Percentiles rank a stretch among this genome's conserved stretches.
Conservation (phyloP, 768 basidiomycete genomes). For the Inosperma sp. region DNA sequence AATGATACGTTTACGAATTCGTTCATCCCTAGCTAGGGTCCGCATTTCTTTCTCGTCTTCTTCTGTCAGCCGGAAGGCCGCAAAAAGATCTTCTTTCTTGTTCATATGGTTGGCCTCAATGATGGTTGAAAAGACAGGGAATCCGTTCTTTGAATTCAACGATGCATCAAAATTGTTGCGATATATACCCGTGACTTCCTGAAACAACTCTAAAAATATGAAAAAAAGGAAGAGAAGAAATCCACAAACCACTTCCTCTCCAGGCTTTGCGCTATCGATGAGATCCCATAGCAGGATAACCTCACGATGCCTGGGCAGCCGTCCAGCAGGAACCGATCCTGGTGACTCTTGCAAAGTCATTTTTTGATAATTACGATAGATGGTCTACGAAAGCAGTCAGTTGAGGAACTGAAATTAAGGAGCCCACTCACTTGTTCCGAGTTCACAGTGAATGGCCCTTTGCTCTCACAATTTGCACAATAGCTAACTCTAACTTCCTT, state of each 20-base stretch:
- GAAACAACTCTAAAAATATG: slow-evolving; percentile 5
- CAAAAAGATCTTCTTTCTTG: slow-evolving; percentile 98
- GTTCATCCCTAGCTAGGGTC: slow-evolving; percentile 79
- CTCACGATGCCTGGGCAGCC: slow-evolving; percentile 93
- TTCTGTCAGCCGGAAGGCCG: slow-evolving; percentile 95
- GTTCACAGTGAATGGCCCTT: slow-evolving; percentile 94
- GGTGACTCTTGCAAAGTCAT: slow-evolving; percentile 99
- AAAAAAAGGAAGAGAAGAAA: not conserved
- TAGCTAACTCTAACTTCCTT: slow-evolving; percentile 92
- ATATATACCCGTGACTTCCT: slow-evolving; percentile 98
- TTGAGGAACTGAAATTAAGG: not conserved
- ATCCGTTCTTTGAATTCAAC: slow-evolving; percentile 97
- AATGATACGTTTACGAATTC: slow-evolving; percentile 94
- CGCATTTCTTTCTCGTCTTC: slow-evolving; percentile 95
- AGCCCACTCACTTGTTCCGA: slow-evolving; percentile 74
- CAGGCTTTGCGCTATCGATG: slow-evolving; percentile 96
- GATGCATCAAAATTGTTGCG: slow-evolving; percentile 99
- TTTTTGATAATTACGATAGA: slow-evolving; percentile 98
- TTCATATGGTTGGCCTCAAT: slow-evolving; percentile 98
- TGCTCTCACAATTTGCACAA: slow-evolving; percentile 90
- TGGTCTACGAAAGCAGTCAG: slow-evolving; percentile 52
- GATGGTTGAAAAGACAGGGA: slow-evolving; percentile 98
- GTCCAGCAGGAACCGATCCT: slow-evolving; percentile 95
- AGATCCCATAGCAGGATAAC: slow-evolving; percentile 97
- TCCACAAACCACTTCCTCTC: slow-evolving; percentile 88